Base-by-base conservation (phyloP, 2,329 filamentous ascomycete species). In the Chalaropsis ovoidea region DNA sequence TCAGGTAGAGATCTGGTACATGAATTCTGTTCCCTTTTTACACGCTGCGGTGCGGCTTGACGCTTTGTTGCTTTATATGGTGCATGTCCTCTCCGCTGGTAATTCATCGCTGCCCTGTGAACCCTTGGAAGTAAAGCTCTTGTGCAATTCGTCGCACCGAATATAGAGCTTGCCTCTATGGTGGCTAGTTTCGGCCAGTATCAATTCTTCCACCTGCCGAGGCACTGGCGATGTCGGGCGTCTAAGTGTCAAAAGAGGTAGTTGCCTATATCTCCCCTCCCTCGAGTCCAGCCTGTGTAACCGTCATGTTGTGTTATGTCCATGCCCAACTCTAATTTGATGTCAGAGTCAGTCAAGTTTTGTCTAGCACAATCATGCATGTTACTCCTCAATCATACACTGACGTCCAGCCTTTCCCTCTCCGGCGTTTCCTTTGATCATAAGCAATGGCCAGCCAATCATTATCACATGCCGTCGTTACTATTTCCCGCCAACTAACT, bases 1-100 rank as follows among this genome's bases (percentile, higher is more conserved):
- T 58, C 54, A 58, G 54, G 54, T 58, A 58, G 54, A 58, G 54
- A 58, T 58, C 54, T 58, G 54, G 54, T 58, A 58, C 15, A 35
- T 58, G 54, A 58, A 58, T 58, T 58, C 54, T 58, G 54, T 58
- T 35, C 54, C 54, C 54, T 13, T 13, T 56, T 39, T n/a, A 39
- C 43, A 47, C 15, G 39, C 1, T 58, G 1, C 1, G 35, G 13
- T 58, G 15, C 11, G 1, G 3, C 39, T 6, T 6, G 0, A 2
- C 17, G 13, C 43, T 22, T 42, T 63, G 62, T 4, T 43, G 2
- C 17, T 52, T 17, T 22, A 10, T 24, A 3, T n/a, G n/a, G n/a
- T n/a, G n/a, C n/a, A n/a, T n/a, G n/a, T n/a, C n/a, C n/a, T n/a
- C n/a, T n/a, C n/a, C n/a, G n/a, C n/a, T n/a, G n/a, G n/a, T n/a